A percentile compares a stretch with the other conserved stretches of the same genome.
Evolutionary conservation across 2,329 filamentous ascomycete species (phyloP).

Genomic region (Arthroderma uncinatum): DNA sequence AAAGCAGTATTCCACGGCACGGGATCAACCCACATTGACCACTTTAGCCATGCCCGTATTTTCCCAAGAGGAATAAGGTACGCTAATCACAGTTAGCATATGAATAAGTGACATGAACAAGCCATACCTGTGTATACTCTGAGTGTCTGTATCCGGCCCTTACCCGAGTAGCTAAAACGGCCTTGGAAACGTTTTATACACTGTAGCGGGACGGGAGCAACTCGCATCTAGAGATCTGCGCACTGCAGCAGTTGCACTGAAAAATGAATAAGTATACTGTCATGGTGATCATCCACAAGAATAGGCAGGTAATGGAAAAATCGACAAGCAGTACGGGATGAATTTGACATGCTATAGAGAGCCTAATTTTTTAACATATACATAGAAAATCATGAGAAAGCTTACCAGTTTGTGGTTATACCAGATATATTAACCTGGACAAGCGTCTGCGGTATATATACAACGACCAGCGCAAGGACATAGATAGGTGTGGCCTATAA

Average conservation of each 20-base stretch:
- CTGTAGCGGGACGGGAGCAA: constrained; percentile 17
- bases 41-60: constrained; percentile 54
- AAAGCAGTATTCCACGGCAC: constrained; percentile 60
- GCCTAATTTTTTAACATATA: not conserved
- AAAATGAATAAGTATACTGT: constrained; percentile 47
- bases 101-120: not conserved
- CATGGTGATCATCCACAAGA: constrained; percentile 45
- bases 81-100: constrained; percentile 27
- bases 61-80: constrained; percentile 51
- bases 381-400: constrained; percentile 10
- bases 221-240: constrained; percentile 41
- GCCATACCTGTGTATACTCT: constrained; percentile 46
- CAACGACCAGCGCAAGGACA: constrained; percentile 47
- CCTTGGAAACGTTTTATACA: not conserved
- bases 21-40: constrained; percentile 56
- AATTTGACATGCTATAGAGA: constrained; percentile 42
- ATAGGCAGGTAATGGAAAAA: constrained; percentile 50
- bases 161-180: constrained; percentile 35
- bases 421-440: constrained; percentile 50
- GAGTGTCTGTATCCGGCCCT: constrained; percentile 40
- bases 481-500: constrained; percentile 52
- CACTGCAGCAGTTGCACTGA: constrained; percentile 40
- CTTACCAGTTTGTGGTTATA: constrained; percentile 48
- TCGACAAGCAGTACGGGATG: constrained; percentile 47
- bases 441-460: constrained; percentile 48